Evolutionary conservation across 2,329 filamentous ascomycete species (phyloP).

Genomic region (Cryphonectria nitschkei): DNA sequence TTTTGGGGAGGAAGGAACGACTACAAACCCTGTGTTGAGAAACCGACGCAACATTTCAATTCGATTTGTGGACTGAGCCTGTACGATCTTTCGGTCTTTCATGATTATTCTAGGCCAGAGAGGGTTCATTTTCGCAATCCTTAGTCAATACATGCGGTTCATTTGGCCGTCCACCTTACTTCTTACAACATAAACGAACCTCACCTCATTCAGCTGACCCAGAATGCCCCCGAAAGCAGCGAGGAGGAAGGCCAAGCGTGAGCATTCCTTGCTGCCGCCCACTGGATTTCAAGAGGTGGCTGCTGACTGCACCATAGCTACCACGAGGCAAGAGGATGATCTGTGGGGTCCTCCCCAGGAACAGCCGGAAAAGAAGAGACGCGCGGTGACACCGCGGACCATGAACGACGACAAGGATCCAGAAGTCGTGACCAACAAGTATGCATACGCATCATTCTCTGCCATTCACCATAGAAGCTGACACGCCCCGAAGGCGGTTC

Average conservation of each 20-base stretch:
- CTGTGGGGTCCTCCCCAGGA: constrained; percentile 10
- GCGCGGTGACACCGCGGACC: not conserved
- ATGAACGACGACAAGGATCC: not conserved
- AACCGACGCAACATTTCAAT: not conserved
- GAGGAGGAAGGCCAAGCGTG: constrained; percentile 24
- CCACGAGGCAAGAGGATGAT: constrained; percentile 11
- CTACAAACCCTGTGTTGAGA: not conserved
- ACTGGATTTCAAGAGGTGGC: no score
- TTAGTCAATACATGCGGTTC: not conserved
- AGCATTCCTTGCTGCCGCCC: not conserved
- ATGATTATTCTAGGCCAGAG: not conserved
- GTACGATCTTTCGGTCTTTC: not conserved
- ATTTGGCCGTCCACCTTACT: not conserved
- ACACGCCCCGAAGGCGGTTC: constrained; percentile 7
- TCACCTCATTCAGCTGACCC: not conserved
- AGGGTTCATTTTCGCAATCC: not conserved
- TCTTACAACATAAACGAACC: not conserved
- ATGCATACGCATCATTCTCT: not conserved
- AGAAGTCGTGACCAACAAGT: constrained; percentile 6
- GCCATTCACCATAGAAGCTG: no score
- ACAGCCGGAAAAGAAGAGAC: constrained; percentile 18
- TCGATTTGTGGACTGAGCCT: not conserved
- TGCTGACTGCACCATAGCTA: not conserved
- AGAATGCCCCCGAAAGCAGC: constrained; percentile 24
- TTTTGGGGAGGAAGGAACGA: not conserved